Percentiles rank a stretch among this genome's conserved stretches.
Evolutionary conservation across 768 basidiomycete genomes (phyloP).

Genomic region (Exidia glandulosa): DNA sequence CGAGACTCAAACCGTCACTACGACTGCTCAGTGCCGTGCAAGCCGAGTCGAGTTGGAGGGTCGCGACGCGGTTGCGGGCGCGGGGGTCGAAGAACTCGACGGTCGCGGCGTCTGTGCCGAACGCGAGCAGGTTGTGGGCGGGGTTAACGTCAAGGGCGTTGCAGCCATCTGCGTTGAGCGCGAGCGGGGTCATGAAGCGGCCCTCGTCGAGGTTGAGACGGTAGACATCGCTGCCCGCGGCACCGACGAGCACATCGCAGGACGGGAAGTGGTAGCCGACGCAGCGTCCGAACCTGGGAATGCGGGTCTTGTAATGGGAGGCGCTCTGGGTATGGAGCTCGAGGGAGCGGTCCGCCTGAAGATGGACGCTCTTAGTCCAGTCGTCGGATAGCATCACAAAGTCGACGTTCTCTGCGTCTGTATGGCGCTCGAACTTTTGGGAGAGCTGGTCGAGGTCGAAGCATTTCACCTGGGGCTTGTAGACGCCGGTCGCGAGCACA

Average conservation of each 20-base stretch:
- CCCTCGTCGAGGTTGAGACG: slow-evolving; percentile 94
- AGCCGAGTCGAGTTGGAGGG: slow-evolving; percentile 46
- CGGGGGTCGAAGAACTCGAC: slow-evolving; percentile 97
- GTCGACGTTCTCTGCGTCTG: slow-evolving; percentile 95
- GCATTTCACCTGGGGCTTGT: slow-evolving; percentile 94
- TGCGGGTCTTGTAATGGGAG: slow-evolving; percentile 83
- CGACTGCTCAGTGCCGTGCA: slow-evolving; percentile 82
- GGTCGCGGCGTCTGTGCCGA: slow-evolving; percentile 82
- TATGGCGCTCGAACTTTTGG: slow-evolving; percentile 90
- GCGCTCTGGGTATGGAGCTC: slow-evolving; percentile 92
- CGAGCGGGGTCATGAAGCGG: slow-evolving; percentile 75
- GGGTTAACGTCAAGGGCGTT: slow-evolving; percentile 90
- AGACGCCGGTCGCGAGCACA: slow-evolving; percentile 89
- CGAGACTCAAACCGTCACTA: slow-evolving; percentile 83
- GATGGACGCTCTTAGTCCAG: slow-evolving; percentile 97
- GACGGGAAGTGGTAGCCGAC: slow-evolving; percentile 90
- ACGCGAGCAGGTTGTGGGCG: slow-evolving; percentile 79
- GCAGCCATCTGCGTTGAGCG: slow-evolving; percentile 67
- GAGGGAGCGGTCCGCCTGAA: slow-evolving; percentile 91
- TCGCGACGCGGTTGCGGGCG: slow-evolving; percentile 63
- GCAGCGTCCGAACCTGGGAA: slow-evolving; percentile 88
- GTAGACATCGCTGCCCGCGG: slow-evolving; percentile 79
- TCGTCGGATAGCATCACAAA: slow-evolving; percentile 95
- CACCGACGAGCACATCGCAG: slow-evolving; percentile 80
- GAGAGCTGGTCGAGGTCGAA: slow-evolving; percentile 92